phyloP scores from a whole-genome alignment of 495 filamentous ascomycete species.

The Neurospora cerealis region DNA sequence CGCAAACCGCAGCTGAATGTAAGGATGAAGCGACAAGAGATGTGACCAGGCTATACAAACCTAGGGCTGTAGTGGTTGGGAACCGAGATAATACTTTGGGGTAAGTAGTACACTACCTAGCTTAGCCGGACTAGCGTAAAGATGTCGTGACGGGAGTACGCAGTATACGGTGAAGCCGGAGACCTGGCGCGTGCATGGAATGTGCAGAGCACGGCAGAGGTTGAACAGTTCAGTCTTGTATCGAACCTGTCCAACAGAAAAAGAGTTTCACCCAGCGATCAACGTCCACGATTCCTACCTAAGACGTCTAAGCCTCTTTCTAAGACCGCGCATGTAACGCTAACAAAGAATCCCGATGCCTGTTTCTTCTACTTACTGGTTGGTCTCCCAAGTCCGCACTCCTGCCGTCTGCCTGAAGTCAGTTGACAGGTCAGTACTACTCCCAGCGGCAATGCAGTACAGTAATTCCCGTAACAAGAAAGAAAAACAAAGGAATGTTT shows the following conservation, averaged over 20 bases:
- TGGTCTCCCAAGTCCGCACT: neutral
- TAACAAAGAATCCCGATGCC: neutral
- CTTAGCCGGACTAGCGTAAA: neutral
- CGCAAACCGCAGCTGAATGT: neutral
- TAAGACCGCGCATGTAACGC: neutral
- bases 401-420: neutral
- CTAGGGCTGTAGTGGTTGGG: neutral
- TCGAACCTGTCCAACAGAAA: neutral
- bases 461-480: neutral
- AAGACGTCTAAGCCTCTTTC: neutral
- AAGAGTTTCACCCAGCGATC: neutral
- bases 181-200: neutral
- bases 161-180: neutral
- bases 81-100: neutral
- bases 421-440: neutral
- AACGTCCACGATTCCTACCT: neutral
- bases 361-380: neutral
- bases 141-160: neutral
- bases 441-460: neutral
- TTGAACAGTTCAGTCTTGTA: neutral
- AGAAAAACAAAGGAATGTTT: neutral
- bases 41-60: neutral
- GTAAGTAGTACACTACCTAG: neutral
- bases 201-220: neutral
- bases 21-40: neutral